These are phyloP conservation scores for Fusarium agapanthi DNA, from an alignment of 2,329 filamentous ascomycete genomes.

Conservation along the genomic window DNA sequence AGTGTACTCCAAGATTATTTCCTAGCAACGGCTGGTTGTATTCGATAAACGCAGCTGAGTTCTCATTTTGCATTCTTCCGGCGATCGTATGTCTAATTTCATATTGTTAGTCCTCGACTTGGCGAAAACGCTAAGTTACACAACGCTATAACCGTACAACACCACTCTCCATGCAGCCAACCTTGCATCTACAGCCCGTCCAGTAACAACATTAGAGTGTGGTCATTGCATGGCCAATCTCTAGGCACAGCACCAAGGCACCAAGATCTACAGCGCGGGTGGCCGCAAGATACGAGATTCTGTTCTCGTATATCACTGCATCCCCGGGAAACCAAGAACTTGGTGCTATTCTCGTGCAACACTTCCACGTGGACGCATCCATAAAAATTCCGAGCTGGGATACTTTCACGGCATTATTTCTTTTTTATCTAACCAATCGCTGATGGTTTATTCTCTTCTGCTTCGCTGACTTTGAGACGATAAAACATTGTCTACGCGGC, in stretches of 20 bases:
- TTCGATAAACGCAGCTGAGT: background rate
- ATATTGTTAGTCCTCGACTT: background rate
- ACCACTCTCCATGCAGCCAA: slow-evolving; percentile 6
- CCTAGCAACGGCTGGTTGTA: background rate
- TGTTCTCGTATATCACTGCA: slow-evolving; percentile 24
- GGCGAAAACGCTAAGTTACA: slow-evolving; percentile 12
- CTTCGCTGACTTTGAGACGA: background rate
- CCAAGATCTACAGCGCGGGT: slow-evolving; percentile 17
- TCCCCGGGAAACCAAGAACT: background rate
- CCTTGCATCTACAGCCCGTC: slow-evolving; percentile 1
- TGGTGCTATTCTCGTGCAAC: slow-evolving; percentile 1
- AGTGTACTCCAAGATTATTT: background rate
- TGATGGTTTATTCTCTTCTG: slow-evolving; percentile 4
- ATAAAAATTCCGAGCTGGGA: background rate
- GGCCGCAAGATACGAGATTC: slow-evolving; percentile 28
- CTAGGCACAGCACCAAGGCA: background rate
- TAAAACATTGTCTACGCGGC: background rate
- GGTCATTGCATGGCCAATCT: slow-evolving; percentile 4
- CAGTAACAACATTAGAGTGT: background rate
- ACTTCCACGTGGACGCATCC: background rate
- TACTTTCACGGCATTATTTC: background rate
- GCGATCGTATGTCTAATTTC: background rate
- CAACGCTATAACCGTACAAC: background rate
- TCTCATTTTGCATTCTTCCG: background rate
- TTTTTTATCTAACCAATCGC: background rate